phyloP scores from a whole-genome alignment of 2,329 filamentous ascomycete species.

The Golovinomyces cichoracearum region DNA sequence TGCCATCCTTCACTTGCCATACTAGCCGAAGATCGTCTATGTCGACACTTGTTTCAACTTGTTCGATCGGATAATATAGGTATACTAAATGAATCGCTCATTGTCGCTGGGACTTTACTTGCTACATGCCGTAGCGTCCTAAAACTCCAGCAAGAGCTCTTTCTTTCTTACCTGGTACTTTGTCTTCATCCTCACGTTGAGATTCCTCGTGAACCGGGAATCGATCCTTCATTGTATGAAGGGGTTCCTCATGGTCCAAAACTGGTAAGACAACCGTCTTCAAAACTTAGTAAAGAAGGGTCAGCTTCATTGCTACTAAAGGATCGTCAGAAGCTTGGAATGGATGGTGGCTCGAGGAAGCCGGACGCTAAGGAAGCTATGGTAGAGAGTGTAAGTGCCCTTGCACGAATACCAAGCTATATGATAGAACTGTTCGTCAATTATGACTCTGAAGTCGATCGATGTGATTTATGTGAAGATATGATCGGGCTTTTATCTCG shows the following conservation, averaged over 20 bases:
- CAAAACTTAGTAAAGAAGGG: slow-evolving; percentile 51
- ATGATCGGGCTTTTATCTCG: slow-evolving; percentile 77
- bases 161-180: slow-evolving; percentile 76
- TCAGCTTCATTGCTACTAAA: slow-evolving; percentile 77
- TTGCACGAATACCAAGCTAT: slow-evolving; percentile 79
- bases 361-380: slow-evolving; percentile 93
- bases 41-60: slow-evolving; percentile 83
- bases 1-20: slow-evolving; percentile 68
- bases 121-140: slow-evolving; percentile 74
- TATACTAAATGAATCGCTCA: slow-evolving; percentile 72
- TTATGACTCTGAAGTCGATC: slow-evolving; percentile 86
- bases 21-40: slow-evolving; percentile 77
- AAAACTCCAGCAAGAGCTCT: slow-evolving; percentile 90
- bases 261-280: slow-evolving; percentile 51
- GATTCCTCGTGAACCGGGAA: slow-evolving; percentile 70
- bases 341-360: slow-evolving; percentile 76
- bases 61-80: slow-evolving; percentile 91
- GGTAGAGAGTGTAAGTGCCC: slow-evolving; percentile 83
- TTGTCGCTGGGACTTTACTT: slow-evolving; percentile 71
- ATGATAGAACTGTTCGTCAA: slow-evolving; percentile 93
- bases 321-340: slow-evolving; percentile 70
- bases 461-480: slow-evolving; percentile 79
- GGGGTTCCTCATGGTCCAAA: slow-evolving; percentile 83
- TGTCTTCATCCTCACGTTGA: slow-evolving; percentile 86
- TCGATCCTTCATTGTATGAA: slow-evolving; percentile 74